Base-by-base conservation (phyloP, 2,329 filamentous ascomycete genomes). In the Aspergillus intermedius region DNA sequence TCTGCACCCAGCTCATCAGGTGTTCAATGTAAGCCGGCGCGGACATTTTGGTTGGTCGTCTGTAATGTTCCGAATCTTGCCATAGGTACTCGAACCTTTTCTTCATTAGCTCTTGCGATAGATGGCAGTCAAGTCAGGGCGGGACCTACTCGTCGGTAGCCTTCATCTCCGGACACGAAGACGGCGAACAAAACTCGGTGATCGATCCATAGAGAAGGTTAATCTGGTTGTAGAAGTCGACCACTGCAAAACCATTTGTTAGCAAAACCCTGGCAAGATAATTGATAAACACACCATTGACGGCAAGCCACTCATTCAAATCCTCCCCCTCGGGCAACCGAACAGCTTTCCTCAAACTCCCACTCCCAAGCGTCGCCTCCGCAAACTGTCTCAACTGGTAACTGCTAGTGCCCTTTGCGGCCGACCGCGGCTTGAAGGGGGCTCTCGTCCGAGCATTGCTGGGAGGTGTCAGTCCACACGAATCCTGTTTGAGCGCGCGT, bases 211-310 rank as follows among this genome's bases (percentile, higher is more conserved):
- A 98, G 51, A 98, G 84, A 32, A 98, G 81, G 74, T 98, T 98
- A 77, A 98, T 95, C 73, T 98, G 93, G 76, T 98, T 98, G 82
- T 98, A 98, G 73, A 98, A 98, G 73, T 98, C 93, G 75, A 98
- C 93, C 76, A 98, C 91, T 95, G 34, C 45, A n/a, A 6, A 44
- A 21, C 6, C 2, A 0, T n/a, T 8, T 22, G 25, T 44, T 13
- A 44, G 42, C 13, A 34, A 3, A 19, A 32, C 8, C 6, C 23
- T 4, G 13, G 4, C 25, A 15, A 15, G 13, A 30, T 22, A 43
- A 12, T 9, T 17, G 52, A 72, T 46, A 72, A 44, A 39, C 82
- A 60, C 75, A 95, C 91, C 87, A 74, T 98, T 98, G 60, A 98
- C 93, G 23, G 93, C 93, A 53, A 98, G 74, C 93, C 93, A 98